A percentile compares a stretch with the other conserved stretches of the same genome.
Evolutionary conservation across 78 protist genomes (phyloP).

Genomic region (Chrysochromulina parva): DNA sequence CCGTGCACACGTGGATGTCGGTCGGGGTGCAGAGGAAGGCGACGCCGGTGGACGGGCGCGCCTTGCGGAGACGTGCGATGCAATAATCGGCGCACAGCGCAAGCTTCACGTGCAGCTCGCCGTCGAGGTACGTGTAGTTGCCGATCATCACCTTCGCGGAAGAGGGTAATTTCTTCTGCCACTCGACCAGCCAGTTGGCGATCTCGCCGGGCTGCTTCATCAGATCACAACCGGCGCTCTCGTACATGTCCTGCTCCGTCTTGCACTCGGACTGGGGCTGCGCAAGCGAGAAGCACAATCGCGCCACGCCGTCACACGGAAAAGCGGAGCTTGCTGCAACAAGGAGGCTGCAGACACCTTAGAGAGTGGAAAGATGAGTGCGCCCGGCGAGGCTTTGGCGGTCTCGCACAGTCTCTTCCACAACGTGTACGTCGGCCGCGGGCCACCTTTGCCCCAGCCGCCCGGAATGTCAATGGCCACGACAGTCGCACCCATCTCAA

Average conservation of each 20-base stretch:
- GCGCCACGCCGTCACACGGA: too few species aligned
- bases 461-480: constrained; percentile 64
- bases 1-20: constrained; percentile 37
- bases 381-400: constrained; percentile 38
- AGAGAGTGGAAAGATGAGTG: constrained; percentile 52
- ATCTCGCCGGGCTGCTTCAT: constrained; percentile 50
- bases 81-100: neutral
- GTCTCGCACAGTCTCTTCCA: constrained; percentile 58
- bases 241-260: constrained; percentile 30
- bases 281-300: too few species aligned
- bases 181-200: constrained; percentile 46
- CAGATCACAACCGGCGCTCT: constrained; percentile 54
- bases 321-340: too few species aligned
- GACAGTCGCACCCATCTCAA: constrained; percentile 62
- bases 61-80: neutral
- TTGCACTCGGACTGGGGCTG: neutral
- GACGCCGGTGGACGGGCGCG: constrained; percentile 35
- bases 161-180: neutral
- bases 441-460: neutral
- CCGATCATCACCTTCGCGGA: constrained; percentile 39
- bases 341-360: neutral
- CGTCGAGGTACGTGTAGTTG: constrained; percentile 57
- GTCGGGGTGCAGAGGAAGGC: constrained; percentile 73
- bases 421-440: neutral
- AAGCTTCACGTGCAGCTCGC: constrained; percentile 37